Evolutionary conservation across 1,284 basidiomycete species (phyloP).

Genomic region (Ustilago bromivora): DNA sequence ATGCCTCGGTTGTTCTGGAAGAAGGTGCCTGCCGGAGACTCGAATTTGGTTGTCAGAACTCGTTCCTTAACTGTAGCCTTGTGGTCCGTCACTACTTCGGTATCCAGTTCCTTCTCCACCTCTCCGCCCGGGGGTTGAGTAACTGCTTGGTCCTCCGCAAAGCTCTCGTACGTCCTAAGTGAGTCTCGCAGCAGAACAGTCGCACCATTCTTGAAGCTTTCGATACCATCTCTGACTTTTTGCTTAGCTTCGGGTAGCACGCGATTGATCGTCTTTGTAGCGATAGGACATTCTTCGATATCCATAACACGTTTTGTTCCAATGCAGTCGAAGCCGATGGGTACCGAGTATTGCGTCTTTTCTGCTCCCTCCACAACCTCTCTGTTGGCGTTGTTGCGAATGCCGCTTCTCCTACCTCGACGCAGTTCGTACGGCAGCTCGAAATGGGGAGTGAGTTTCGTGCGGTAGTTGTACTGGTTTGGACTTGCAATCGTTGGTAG

Average conservation of each 20-base stretch:
- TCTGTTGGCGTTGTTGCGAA: slow-evolving; percentile 65
- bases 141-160: slow-evolving; percentile 35
- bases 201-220: slow-evolving; percentile 86
- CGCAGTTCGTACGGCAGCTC: slow-evolving; percentile 77
- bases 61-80: slow-evolving; percentile 84
- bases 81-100: slow-evolving; percentile 78
- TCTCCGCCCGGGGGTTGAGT: slow-evolving; percentile 24
- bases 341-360: slow-evolving; percentile 75
- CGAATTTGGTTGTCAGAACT: slow-evolving; percentile 84
- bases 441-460: slow-evolving; percentile 97
- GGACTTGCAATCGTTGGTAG: slow-evolving; percentile 86
- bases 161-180: slow-evolving; percentile 70
- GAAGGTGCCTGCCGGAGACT: slow-evolving; percentile 84
- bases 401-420: slow-evolving; percentile 62
- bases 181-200: slow-evolving; percentile 93
- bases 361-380: slow-evolving; percentile 42
- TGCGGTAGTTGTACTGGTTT: slow-evolving; percentile 89
- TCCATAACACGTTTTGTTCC: slow-evolving; percentile 84
- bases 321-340: slow-evolving; percentile 89
- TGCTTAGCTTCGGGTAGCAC: slow-evolving; percentile 77
- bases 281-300: slow-evolving; percentile 97
- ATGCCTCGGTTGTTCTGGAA: slow-evolving; percentile 99
- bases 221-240: slow-evolving; percentile 81
- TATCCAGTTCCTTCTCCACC: slow-evolving; percentile 36
- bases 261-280: slow-evolving; percentile 83